Conservation (phyloP, 257 asterid genomes). For the Striga asiatica region DNA sequence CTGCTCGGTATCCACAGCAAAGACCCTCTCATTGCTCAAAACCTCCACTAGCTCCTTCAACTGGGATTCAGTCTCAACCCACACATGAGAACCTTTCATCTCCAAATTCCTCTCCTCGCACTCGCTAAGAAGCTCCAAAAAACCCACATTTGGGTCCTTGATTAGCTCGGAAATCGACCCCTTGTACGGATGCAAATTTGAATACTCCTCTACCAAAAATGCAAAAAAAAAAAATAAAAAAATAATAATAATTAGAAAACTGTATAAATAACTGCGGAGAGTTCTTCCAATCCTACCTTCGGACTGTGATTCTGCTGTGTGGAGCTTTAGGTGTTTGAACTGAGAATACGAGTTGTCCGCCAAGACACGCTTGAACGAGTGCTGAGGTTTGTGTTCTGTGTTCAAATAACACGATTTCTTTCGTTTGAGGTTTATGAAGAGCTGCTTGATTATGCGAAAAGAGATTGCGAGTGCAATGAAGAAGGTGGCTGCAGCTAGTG, state of each 20-base stretch:
- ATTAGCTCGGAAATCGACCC: conserved; percentile 45
- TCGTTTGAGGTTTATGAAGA: conserved; percentile 19
- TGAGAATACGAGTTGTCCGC: conserved; percentile 79
- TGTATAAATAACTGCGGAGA: neutral
- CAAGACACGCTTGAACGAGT: conserved; percentile 52
- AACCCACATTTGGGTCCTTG: conserved; percentile 37
- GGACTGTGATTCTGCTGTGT: conserved; percentile 13
- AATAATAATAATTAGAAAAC: neutral
- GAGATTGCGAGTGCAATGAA: conserved; percentile 49
- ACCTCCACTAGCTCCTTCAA: conserved; percentile 49
- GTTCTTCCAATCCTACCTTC: no score
- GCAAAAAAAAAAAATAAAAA: neutral
- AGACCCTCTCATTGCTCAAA: conserved; percentile 55
- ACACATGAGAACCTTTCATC: conserved; percentile 37
- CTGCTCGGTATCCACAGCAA: conserved; percentile 92
- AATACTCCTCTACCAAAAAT: conserved; percentile 30
- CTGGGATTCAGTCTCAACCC: conserved; percentile 57
- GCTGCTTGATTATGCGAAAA: conserved; percentile 23
- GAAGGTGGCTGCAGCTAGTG: conserved; percentile 33
- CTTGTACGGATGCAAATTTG: conserved; percentile 67
- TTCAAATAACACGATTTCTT: conserved; percentile 45
- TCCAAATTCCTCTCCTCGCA: conserved; percentile 26
- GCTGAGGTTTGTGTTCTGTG: conserved; percentile 61
- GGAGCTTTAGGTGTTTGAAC: conserved; percentile 61
- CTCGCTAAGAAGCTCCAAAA: conserved; percentile 35